Percentiles rank a stretch among this genome's conserved stretches.
phyloP scores from a whole-genome alignment of 306 rosid genomes.

The Begonia masoniana region DNA sequence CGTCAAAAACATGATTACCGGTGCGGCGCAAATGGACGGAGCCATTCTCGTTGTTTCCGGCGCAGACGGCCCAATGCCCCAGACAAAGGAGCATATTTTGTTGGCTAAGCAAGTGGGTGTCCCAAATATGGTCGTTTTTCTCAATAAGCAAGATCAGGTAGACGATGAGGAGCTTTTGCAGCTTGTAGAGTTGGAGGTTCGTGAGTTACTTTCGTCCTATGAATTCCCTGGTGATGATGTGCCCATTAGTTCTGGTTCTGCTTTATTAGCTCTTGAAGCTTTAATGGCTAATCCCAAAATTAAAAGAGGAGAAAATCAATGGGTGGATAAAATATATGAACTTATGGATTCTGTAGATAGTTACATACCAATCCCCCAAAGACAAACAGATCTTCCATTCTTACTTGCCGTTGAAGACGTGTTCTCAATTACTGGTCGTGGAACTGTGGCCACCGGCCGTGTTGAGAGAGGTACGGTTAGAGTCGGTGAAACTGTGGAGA shows the following conservation, averaged over 20 bases:
- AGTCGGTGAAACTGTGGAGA: conserved; percentile 50
- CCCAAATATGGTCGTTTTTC: conserved; percentile 66
- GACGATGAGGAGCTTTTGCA: conserved; percentile 76
- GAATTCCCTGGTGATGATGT: conserved; percentile 77
- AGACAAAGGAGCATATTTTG: conserved; percentile 67
- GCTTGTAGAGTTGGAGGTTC: conserved; percentile 70
- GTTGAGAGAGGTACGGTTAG: conserved; percentile 40
- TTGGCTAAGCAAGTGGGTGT: conserved; percentile 78
- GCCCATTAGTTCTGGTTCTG: conserved; percentile 63
- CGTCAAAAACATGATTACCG: conserved; percentile 5
- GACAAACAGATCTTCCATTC: conserved; percentile 63
- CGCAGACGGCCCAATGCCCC: conserved; percentile 18
- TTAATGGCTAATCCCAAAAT: conserved; percentile 48
- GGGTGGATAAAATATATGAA: conserved; percentile 67
- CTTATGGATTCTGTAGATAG: conserved; percentile 65
- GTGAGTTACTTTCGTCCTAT: conserved; percentile 41
- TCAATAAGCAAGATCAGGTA: conserved; percentile 73
- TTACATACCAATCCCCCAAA: conserved; percentile 62
- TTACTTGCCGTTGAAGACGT: conserved; percentile 65
- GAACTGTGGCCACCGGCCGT: conserved; percentile 76
- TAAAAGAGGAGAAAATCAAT: conserved; percentile 50
- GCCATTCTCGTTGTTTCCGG: conserved; percentile 36
- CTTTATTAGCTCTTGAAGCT: conserved; percentile 57
- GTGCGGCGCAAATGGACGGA: conserved; percentile 2
- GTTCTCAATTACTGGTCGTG: conserved; percentile 66